phyloP scores from a whole-genome alignment of 2,329 filamentous ascomycete genomes.

The Lasiodiplodia hormozganensis region DNA sequence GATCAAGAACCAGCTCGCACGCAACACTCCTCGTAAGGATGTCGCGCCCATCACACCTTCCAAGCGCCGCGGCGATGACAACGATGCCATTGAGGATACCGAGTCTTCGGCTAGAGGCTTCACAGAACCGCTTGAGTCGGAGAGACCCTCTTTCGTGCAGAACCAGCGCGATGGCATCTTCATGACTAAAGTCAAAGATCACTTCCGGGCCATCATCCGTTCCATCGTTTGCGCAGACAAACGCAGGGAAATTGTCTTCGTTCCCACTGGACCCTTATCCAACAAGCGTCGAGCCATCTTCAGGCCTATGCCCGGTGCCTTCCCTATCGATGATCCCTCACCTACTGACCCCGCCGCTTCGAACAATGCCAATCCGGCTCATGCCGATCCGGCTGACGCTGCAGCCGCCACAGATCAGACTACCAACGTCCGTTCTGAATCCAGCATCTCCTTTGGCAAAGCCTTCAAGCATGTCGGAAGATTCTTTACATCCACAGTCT shows the following conservation, averaged over 20 bases:
- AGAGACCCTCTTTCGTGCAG: background rate
- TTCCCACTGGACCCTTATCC: background rate
- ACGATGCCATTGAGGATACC: background rate
- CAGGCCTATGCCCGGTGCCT: background rate
- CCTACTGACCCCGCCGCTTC: background rate
- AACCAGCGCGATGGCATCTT: background rate
- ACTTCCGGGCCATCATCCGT: background rate
- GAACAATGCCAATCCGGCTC: background rate
- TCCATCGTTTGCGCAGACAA: background rate
- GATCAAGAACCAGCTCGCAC: background rate
- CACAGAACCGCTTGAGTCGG: background rate
- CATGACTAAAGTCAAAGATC: background rate
- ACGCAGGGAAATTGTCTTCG: background rate
- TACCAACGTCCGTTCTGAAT: background rate
- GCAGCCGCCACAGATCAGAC: background rate
- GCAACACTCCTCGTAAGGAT: background rate
- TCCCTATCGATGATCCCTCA: background rate
- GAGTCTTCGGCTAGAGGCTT: background rate
- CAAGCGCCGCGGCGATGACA: background rate
- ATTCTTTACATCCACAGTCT: background rate
- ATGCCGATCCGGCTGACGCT: background rate
- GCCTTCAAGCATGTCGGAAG: background rate
- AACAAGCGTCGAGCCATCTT: conserved; percentile 1
- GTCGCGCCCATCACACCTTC: background rate
- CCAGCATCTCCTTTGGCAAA: background rate